Evolutionary conservation across 1,284 basidiomycete species (phyloP).

Genomic region (Polyporus tsugae): DNA sequence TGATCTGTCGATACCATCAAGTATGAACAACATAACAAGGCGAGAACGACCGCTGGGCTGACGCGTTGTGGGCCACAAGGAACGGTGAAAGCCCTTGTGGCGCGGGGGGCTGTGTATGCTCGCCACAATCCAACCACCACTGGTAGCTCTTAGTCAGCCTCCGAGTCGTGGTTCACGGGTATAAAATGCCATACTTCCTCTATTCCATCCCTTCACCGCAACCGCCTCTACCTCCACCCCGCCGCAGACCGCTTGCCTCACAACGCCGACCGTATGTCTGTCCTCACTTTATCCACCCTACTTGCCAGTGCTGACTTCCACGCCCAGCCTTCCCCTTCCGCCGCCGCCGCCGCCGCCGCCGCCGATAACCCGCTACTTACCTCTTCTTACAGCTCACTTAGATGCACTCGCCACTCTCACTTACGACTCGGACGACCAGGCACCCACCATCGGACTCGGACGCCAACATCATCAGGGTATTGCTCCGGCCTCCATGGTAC

Average conservation of each 20-base stretch:
- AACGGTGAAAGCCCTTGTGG: constrained; percentile 1
- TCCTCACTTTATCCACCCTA: background rate
- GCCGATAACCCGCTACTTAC: background rate
- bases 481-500: background rate
- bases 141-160: too few relatives aligned
- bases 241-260: background rate
- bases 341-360: background rate
- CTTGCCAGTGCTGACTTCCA: too few relatives aligned
- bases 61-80: background rate
- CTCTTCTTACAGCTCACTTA: background rate
- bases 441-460: background rate
- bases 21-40: background rate
- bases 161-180: background rate
- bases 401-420: background rate
- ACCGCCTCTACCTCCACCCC: background rate
- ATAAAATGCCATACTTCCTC: background rate
- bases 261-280: background rate
- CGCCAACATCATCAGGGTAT: background rate
- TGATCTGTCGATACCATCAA: background rate
- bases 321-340: too few relatives aligned
- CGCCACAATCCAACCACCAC: too few relatives aligned
- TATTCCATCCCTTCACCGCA: background rate
- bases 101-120: too few relatives aligned
- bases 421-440: background rate
- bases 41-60: background rate